Base-by-base conservation (phyloP, 768 basidiomycete species). In the Trametopsis cervina region DNA sequence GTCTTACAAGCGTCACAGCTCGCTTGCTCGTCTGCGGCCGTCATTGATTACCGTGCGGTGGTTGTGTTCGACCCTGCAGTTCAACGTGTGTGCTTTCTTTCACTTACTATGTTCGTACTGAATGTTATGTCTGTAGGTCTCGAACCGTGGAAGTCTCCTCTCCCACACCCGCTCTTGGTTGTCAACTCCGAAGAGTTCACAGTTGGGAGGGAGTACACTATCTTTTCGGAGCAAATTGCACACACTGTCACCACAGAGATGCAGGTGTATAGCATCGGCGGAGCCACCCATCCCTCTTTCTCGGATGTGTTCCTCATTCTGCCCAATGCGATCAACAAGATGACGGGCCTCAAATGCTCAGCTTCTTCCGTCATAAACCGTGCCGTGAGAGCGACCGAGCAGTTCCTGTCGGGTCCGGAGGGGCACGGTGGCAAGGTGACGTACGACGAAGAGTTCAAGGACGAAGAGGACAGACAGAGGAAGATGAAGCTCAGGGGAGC, bases 101-200 rank as follows among this genome's bases (percentile, higher is more conserved):
- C n/a, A n/a, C n/a, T n/a, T n/a, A n/a, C 15, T 9, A 4, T 33
- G 10, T n/a, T 35, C 40, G 7, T 23, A n/a, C 40, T 42, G 11
- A 10, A 47, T 33, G 1, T 25, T 40, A 29, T 18, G 11, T 40
- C 10, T 38, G 9, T 24, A 63, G 67, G 64, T 7, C 45, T 64
- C 17, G 52, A 54, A 7, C 61, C 64, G 11, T 62, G 62, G 60
- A 52, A 42, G n/a, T 55, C 49, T 35, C 42, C 44, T 15, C 53
- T 62, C 10, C 57, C 60, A 33, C 59, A 60, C 11, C 69, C 69
- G 0, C 54, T 69, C 9, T 62, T 72, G n/a, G 65, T 67, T 10
- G 59, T 74, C 58, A 70, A 71, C 51, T 69, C 68, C 2, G 65
- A 69, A 18, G 71, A 71, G 29, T 71, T 69, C 53, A 64, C 66